A percentile compares a stretch with the other conserved stretches of the same genome.
Evolutionary conservation across 768 basidiomycete genomes (phyloP).

Genomic region (Trametes meyenii): DNA sequence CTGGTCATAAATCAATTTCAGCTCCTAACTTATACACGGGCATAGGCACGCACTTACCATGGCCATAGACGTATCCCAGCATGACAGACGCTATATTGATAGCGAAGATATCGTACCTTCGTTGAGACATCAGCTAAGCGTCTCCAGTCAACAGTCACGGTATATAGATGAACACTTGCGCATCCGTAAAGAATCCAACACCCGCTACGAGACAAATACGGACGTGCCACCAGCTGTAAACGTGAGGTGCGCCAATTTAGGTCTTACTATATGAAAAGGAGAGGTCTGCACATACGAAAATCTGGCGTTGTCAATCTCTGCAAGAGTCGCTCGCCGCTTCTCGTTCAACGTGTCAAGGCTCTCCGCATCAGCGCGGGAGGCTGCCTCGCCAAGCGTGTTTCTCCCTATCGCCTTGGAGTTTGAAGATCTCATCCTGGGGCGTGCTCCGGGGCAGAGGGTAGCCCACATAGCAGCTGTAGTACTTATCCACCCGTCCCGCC

Average conservation of each 20-base stretch:
- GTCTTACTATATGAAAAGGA: neutral
- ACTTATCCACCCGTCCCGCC: neutral
- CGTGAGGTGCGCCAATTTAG: neutral
- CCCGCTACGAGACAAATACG: constrained; percentile 44
- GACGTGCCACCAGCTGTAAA: constrained; percentile 55
- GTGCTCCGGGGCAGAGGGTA: neutral
- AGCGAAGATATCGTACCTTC: constrained; percentile 42
- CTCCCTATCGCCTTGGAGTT: neutral
- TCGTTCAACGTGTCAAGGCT: constrained; percentile 32
- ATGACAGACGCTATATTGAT: constrained; percentile 84
- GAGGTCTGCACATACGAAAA: constrained; percentile 38
- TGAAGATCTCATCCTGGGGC: neutral
- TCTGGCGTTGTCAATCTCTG: constrained; percentile 53
- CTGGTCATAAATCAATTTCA: constrained; percentile 33
- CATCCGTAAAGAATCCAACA: constrained; percentile 37
- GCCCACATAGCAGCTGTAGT: neutral
- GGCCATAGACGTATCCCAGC: constrained; percentile 80
- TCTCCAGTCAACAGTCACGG: neutral
- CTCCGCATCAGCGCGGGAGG: neutral
- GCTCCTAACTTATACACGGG: constrained; percentile 21
- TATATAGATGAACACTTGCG: constrained; percentile 20
- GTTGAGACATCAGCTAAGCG: neutral
- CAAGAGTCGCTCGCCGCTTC: constrained; percentile 48
- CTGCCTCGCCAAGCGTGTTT: neutral
- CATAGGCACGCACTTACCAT: constrained; percentile 18